These are phyloP conservation scores for Diplodia scrobiculata DNA, from an alignment of 2,329 filamentous ascomycete species.

Conservation along the genomic window DNA sequence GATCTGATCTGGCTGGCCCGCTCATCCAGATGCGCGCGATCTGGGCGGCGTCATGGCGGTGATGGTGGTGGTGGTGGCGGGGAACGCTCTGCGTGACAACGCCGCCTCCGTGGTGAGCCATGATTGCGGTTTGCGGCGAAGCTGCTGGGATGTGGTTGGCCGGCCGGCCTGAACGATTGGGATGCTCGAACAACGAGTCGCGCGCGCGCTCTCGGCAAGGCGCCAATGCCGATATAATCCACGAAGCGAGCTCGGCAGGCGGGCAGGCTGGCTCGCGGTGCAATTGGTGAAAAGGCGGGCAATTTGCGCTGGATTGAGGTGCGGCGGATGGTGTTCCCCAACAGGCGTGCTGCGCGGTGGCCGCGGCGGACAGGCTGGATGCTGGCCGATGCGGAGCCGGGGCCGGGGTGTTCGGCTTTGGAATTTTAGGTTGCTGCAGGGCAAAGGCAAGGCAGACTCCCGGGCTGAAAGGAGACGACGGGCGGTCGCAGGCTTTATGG, in stretches of 20 bases:
- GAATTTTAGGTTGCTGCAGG: constrained; percentile 5
- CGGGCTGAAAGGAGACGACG: not conserved
- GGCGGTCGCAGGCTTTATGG: too few relatives aligned
- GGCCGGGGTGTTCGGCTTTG: not conserved
- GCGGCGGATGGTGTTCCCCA: too few relatives aligned
- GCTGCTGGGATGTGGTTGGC: not conserved
- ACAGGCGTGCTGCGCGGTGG: not conserved
- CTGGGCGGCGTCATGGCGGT: constrained; percentile 7
- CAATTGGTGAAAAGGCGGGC: not conserved
- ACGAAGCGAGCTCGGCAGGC: too few relatives aligned
- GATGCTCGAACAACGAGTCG: too few relatives aligned
- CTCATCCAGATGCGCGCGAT: constrained; percentile 19
- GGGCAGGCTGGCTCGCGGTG: too few relatives aligned
- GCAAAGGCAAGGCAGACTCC: too few relatives aligned
- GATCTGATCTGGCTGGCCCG: not conserved
- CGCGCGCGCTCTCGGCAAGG: too few relatives aligned
- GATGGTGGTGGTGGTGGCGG: not conserved
- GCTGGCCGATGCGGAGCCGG: constrained; percentile 16
- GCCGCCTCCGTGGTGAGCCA: constrained; percentile 3
- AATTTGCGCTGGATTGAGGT: too few relatives aligned
- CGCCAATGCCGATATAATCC: too few relatives aligned
- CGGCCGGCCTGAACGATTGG: not conserved
- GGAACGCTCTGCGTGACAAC: constrained; percentile 16
- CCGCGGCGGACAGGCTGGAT: constrained; percentile 4
- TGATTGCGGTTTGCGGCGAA: not conserved